A percentile compares a stretch with the other conserved stretches of the same genome.
phyloP scores from a whole-genome alignment of 805 yeast genomes.

The Candida sonorensis region DNA sequence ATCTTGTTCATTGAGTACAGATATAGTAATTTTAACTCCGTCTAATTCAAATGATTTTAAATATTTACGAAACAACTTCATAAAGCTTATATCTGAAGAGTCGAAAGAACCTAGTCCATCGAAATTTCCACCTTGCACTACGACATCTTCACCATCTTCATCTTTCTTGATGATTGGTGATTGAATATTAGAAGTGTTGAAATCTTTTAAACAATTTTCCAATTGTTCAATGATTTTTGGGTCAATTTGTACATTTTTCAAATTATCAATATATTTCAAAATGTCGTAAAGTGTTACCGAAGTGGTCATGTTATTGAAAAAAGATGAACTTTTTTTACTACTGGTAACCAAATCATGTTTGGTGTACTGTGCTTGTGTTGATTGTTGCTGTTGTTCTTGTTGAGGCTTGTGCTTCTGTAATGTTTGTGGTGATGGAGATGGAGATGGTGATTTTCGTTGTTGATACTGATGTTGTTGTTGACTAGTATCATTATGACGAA shows the following conservation, averaged over 20 bases:
- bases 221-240: slow-evolving; percentile 30
- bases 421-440: too few species aligned
- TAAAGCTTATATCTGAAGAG: slow-evolving; percentile 26
- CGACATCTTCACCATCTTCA: slow-evolving; percentile 17
- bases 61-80: slow-evolving; percentile 35
- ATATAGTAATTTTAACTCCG: slow-evolving; percentile 26
- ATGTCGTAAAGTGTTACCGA: slow-evolving; percentile 26
- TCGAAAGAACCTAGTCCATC: slow-evolving; percentile 27
- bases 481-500: too few species aligned
- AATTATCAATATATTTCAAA: slow-evolving; percentile 29
- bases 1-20: slow-evolving; percentile 26
- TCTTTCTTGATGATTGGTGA: slow-evolving; percentile 3
- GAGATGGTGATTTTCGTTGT: too few species aligned
- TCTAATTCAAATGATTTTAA: slow-evolving; percentile 38
- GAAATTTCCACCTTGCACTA: slow-evolving; percentile 17
- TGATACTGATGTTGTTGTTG: too few species aligned
- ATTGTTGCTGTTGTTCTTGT: not conserved
- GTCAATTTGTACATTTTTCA: slow-evolving; percentile 26
- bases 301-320: slow-evolving; percentile 14
- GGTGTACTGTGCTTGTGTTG: not conserved
- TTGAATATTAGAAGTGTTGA: slow-evolving; percentile 4
- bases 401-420: slow-evolving; percentile 6
- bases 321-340: too few species aligned
- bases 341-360: slow-evolving; percentile 3
- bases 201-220: slow-evolving; percentile 27